Evolutionary conservation across 2,329 filamentous ascomycete species (phyloP), one percentile per base, ranked within the genome.

Genomic region (Stagonosporopsis tanaceti): DNA sequence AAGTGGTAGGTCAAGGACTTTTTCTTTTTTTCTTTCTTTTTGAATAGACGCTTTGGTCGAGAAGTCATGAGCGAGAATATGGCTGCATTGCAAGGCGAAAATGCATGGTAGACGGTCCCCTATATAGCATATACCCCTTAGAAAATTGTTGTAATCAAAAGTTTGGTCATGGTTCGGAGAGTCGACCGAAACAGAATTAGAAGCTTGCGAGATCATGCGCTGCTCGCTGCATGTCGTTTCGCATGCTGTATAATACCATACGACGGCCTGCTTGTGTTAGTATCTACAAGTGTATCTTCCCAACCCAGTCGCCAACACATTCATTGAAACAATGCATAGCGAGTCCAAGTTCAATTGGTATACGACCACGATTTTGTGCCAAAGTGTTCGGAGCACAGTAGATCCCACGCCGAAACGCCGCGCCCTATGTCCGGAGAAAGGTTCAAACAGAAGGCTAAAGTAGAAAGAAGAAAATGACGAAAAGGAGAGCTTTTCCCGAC

Each of bases 341-440:
- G 4, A 42, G 5, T n/a, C 27, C 17, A 35, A n/a, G 28, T 42
- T 56, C 34, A 35, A 51, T 56, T 56, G 46, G 35, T 50, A 40
- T 50, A 41, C 48, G 47, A 47, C 34, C 35, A 38, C 14, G 17
- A 37, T 25, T 25, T 25, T 27, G 11, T 2, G 39, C n/a, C 30
- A 22, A n/a, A 25, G 42, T 51, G 53, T 47, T 35, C 6, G 30
- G 9, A n/a, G 48, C 54, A 57, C 47, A 24, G 30, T 34, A 52
- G 25, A 39, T 45, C 30, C 17, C 45, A 42, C 54, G 48, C 54
- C 54, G 14, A 39, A 57, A 57, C 54, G 54, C 54, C 54, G 8
- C 38, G 54, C 54, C 48, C 45, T 45, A 30, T 53, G 44, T 53
- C 38, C 30, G 24, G 15, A 48, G 25, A 24, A 57, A 42, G 44